Conservation (phyloP, 441 rosid genomes). For the Pelargonium citronellum region DNA sequence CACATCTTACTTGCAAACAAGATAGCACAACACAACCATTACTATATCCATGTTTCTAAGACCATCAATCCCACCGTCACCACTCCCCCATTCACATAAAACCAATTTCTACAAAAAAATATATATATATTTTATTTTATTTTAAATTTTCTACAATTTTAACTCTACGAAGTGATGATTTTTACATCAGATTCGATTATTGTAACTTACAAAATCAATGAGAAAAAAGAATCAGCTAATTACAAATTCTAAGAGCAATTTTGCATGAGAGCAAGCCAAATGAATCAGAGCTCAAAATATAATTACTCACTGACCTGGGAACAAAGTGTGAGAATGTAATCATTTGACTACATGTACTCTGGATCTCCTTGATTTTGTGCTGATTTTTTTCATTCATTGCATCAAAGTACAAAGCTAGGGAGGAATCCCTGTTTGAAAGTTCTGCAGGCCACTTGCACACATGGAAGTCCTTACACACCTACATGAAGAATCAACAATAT, state of each 20-base stretch:
- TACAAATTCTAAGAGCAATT: constrained; percentile 1
- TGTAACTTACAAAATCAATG: too few species aligned
- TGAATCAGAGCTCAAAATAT: not conserved
- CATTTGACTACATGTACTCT: constrained; percentile 38
- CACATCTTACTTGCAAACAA: too few species aligned
- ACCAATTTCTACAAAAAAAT: too few species aligned
- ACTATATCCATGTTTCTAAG: too few species aligned
- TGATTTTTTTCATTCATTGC: constrained; percentile 41
- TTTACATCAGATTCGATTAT: too few species aligned
- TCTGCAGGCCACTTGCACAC: constrained; percentile 60
- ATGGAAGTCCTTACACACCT: constrained; percentile 66
- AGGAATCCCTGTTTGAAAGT: constrained; percentile 42
- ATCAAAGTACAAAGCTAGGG: constrained; percentile 56
- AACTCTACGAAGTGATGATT: too few species aligned
- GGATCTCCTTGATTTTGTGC: constrained; percentile 32
- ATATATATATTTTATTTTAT: too few species aligned
- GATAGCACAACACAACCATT: too few species aligned
- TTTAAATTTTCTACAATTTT: too few species aligned
- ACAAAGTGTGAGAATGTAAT: constrained; percentile 65
- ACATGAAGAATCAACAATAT: not conserved
- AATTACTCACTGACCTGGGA: constrained; percentile 43
- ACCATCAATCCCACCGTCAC: too few species aligned
- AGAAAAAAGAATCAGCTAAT: not conserved
- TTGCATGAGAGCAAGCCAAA: not conserved
- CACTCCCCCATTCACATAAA: too few species aligned